Evolutionary conservation across 2,329 filamentous ascomycete genomes (phyloP), one percentile per base, ranked within the genome.

Genomic region (Beauveria pseudobassiana): DNA sequence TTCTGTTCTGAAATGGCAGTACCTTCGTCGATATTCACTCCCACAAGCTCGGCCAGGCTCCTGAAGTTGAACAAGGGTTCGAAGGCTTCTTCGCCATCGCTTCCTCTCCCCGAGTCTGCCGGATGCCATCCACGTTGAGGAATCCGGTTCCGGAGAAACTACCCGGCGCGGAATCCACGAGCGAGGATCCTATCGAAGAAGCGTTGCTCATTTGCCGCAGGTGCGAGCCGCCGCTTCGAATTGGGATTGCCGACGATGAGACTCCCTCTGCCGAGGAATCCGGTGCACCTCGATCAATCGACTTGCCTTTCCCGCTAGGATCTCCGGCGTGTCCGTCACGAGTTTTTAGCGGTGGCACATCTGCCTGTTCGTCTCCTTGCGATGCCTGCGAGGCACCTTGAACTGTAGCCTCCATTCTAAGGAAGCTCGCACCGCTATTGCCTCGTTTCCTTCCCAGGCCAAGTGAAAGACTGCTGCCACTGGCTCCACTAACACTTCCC

Each of bases 51-150:
- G 2, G 91, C 90, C 24, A 98, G 77, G 67, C 91, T 96, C 61
- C 87, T 82, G 71, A 97, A 97, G 73, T 96, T 97, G 75, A 96
- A 95, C 83, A 96, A 86, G 3, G 91, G 85, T 70, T 97, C 93
- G 60, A 78, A 65, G 16, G 80, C 78, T 5, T 80, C 77, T 26
- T 82, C 81, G 7, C 77, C 74, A 26, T 85, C 82, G 14, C 78
- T 77, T 12, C 79, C 20, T 79, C 77, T 61, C 77, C 78, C 60
- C 76, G 75, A 18, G 72, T 76, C 10, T 62, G 53, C 3, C 75
- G 77, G 46, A 79, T 78, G 8, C 67, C 72, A 5, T 79, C 76
- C 1, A 68, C 48, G 12, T 66, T 68, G 5, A 72, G 62, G 12
- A 73, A 72, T 0, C 72, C 75, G 1, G 71, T 72, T 1, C 73